These are phyloP conservation scores for Schizosaccharomyces japonicus DNA, from an alignment of 805 yeast species.

Conservation along the genomic window DNA sequence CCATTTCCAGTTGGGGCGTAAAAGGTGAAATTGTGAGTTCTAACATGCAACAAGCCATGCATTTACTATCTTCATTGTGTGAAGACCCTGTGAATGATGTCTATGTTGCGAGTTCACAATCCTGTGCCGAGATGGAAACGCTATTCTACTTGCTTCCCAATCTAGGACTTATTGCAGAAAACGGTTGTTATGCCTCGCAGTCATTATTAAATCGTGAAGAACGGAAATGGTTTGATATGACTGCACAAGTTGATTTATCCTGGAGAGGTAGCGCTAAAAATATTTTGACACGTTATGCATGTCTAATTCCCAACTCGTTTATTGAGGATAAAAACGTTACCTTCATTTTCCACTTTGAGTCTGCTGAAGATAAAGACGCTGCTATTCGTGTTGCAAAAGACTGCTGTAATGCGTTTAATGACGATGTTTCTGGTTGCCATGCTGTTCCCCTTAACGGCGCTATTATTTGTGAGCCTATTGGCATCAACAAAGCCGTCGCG, in stretches of 20 bases:
- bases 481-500: background rate
- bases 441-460: conserved; percentile 20
- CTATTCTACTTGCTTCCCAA: conserved; percentile 42
- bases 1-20: conserved; percentile 8
- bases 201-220: conserved; percentile 19
- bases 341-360: conserved; percentile 51
- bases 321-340: conserved; percentile 55
- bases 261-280: conserved; percentile 19
- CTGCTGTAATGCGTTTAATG: conserved; percentile 62
- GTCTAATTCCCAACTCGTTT: conserved; percentile 58
- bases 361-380: conserved; percentile 25
- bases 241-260: conserved; percentile 28
- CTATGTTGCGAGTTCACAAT: conserved; percentile 44
- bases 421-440: conserved; percentile 40
- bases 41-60: conserved; percentile 29
- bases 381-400: conserved; percentile 55
- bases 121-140: conserved; percentile 40
- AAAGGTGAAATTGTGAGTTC: conserved; percentile 5
- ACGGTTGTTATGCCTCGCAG: conserved; percentile 50
- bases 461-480: conserved; percentile 4
- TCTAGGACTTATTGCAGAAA: conserved; percentile 71
- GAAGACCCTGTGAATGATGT: conserved; percentile 38
- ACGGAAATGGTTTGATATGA: conserved; percentile 22
- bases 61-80: conserved; percentile 35
- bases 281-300: conserved; percentile 36